Evolutionary conservation across 2,329 filamentous ascomycete species (phyloP).

Genomic region (Hypoxylon sp.): DNA sequence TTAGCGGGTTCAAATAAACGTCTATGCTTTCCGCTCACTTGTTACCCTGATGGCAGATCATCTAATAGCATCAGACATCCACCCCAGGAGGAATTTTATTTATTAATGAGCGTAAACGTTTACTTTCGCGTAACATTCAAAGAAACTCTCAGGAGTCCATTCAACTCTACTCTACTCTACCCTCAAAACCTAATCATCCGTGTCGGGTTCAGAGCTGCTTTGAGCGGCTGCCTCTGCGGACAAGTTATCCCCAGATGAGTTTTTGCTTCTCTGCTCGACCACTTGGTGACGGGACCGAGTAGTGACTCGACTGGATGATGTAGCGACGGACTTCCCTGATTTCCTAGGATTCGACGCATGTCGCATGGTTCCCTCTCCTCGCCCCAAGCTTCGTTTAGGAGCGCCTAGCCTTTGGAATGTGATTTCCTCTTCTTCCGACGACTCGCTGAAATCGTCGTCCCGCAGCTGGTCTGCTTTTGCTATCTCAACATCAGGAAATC

Average conservation of each 20-base stretch:
- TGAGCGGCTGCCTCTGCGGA: not conserved
- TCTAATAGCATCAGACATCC: too few species aligned
- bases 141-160: too few species aligned
- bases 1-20: too few species aligned
- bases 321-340: conserved; percentile 14
- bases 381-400: not conserved
- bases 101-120: too few species aligned
- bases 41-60: too few species aligned
- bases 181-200: conserved; percentile 19
- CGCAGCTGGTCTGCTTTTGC: conserved; percentile 31
- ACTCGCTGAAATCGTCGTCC: conserved; percentile 36
- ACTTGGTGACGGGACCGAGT: not conserved
- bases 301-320: conserved; percentile 1
- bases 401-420: not conserved
- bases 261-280: not conserved
- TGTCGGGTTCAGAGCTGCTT: conserved; percentile 11
- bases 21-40: too few species aligned
- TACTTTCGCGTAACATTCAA: too few species aligned
- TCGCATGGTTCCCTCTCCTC: not conserved
- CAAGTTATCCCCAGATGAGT: conserved; percentile 1
- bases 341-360: conserved; percentile 4
- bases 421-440: conserved; percentile 20
- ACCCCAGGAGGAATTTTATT: too few species aligned
- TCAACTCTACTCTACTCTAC: not conserved
- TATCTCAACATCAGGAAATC: conserved; percentile 19